A percentile compares a stretch with the other conserved stretches of the same genome.
Conservation (phyloP, 352 stramenopile species). For the Pythium aphanidermatum region DNA sequence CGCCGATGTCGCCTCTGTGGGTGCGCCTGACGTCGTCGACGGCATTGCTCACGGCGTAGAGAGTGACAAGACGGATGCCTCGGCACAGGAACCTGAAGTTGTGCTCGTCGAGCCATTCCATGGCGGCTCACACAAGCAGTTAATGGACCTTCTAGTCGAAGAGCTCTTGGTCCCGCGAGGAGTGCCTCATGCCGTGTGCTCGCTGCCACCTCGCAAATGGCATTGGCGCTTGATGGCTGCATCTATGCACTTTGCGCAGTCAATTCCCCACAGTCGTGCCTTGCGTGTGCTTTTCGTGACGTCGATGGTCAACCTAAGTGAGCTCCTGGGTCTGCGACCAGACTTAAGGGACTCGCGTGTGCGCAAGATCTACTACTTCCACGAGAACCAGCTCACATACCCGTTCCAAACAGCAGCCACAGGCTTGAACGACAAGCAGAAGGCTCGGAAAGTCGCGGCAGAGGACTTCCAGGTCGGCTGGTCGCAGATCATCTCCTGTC, state of each 20-base stretch:
- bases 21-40: not conserved
- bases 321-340: conserved; percentile 31
- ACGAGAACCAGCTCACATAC: conserved; percentile 65
- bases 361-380: conserved; percentile 53
- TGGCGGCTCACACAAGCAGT: conserved; percentile 45
- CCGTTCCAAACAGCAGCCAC: conserved; percentile 22
- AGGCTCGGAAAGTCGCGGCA: conserved; percentile 26
- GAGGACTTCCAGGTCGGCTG: conserved; percentile 52
- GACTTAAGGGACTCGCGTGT: conserved; percentile 18
- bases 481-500: conserved; percentile 45
- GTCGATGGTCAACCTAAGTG: conserved; percentile 36
- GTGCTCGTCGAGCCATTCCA: conserved; percentile 35
- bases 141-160: conserved; percentile 31
- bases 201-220: conserved; percentile 41
- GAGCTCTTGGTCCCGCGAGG: conserved; percentile 15
- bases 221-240: conserved; percentile 38
- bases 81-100: conserved; percentile 18
- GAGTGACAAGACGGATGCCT: not conserved
- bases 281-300: conserved; percentile 35
- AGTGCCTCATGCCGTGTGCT: conserved; percentile 18
- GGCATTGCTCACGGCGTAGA: not conserved
- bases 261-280: conserved; percentile 14
- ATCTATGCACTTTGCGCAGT: conserved; percentile 21
- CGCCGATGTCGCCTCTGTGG: not conserved
- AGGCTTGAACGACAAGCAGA: not conserved